These are phyloP conservation scores for Chenopodium suecicum DNA, from an alignment of 148 eudicot species.

Conservation along the genomic window DNA sequence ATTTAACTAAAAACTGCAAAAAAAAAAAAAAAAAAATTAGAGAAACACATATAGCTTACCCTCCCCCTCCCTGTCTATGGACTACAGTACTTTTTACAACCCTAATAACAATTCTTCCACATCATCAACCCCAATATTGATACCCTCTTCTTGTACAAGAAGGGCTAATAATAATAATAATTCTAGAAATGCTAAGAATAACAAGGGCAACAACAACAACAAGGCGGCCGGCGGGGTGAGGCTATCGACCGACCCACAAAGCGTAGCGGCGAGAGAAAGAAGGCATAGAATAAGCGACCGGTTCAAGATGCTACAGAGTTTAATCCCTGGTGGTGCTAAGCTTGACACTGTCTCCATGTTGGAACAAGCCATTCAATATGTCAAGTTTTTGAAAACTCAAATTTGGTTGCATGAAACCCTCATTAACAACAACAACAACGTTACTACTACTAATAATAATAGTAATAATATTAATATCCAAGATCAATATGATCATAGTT, in stretches of 20 bases:
- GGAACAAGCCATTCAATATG: constrained; percentile 69
- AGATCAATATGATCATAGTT: neutral
- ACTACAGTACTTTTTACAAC: constrained; percentile 15
- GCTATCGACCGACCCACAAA: constrained; percentile 75
- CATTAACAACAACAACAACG: constrained; percentile 8
- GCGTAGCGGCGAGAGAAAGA: constrained; percentile 67
- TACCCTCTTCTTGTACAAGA: constrained; percentile 17
- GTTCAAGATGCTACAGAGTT: constrained; percentile 59
- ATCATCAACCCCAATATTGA: constrained; percentile 13
- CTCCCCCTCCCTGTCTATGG: constrained; percentile 7
- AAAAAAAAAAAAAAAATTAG: neutral
- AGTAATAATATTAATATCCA: neutral
- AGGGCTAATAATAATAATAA: neutral
- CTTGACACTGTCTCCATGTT: constrained; percentile 74
- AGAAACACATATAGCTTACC: neutral
- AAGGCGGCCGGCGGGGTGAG: constrained; percentile 20
- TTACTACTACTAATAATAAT: neutral
- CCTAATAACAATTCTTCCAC: constrained; percentile 5
- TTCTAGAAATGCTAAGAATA: neutral
- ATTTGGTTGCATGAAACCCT: constrained; percentile 55
- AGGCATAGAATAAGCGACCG: constrained; percentile 65
- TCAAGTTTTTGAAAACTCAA: constrained; percentile 65
- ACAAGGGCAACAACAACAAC: neutral
- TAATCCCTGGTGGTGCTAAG: constrained; percentile 66
- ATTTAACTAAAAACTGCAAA: constrained; percentile 15